Conservation (phyloP, 768 basidiomycete species). For the Serendipita sp. region DNA sequence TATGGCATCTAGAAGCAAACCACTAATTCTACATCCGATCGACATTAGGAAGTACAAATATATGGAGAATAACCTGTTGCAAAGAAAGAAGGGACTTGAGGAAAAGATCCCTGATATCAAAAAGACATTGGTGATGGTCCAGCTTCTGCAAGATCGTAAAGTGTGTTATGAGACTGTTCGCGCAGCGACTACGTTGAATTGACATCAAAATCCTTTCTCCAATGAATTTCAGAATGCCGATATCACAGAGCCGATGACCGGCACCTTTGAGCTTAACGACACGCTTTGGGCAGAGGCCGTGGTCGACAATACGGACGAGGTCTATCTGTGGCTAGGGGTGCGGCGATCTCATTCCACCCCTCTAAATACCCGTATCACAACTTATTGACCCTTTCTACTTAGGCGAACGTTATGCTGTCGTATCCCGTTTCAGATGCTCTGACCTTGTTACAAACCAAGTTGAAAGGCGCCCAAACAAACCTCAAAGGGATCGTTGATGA, state of each 20-base stretch:
- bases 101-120: constrained; percentile 94
- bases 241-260: constrained; percentile 39
- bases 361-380: neutral
- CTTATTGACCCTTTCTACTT: neutral
- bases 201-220: constrained; percentile 33
- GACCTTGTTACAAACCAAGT: constrained; percentile 56
- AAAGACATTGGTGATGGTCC: constrained; percentile 83
- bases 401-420: constrained; percentile 97
- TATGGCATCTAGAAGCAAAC: constrained; percentile 10
- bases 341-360: constrained; percentile 19
- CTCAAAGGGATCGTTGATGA: constrained; percentile 66
- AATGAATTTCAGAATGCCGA: constrained; percentile 35
- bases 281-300: constrained; percentile 88
- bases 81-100: constrained; percentile 62
- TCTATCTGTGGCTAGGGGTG: constrained; percentile 93
- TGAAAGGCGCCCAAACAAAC: constrained; percentile 48
- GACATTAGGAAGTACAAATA: constrained; percentile 87
- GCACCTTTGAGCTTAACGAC: constrained; percentile 91
- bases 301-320: constrained; percentile 71
- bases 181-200: constrained; percentile 20
- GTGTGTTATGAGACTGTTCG: constrained; percentile 26
- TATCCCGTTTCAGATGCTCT: constrained; percentile 75
- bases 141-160: constrained; percentile 55
- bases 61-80: constrained; percentile 79
- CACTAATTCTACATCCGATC: constrained; percentile 15